Evolutionary conservation across 2,329 filamentous ascomycete genomes (phyloP).

Genomic region (Stachybotrys chartarum): DNA sequence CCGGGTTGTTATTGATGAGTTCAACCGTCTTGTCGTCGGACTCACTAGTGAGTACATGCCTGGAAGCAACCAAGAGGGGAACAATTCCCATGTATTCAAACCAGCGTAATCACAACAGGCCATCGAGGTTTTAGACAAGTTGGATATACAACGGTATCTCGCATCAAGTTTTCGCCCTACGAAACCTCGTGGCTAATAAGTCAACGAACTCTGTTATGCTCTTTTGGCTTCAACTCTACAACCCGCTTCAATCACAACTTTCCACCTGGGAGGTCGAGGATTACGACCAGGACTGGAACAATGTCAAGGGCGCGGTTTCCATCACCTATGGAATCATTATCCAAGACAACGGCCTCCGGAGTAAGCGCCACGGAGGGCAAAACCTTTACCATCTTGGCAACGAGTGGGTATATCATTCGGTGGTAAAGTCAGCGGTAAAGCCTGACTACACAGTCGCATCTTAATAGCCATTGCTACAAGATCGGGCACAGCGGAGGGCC

Average conservation of each 20-base stretch:
- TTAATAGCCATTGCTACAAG: too few species aligned
- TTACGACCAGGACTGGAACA: slow-evolving; percentile 13
- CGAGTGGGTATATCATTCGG: too few species aligned
- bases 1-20: slow-evolving; percentile 21
- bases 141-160: slow-evolving; percentile 29
- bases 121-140: slow-evolving; percentile 23
- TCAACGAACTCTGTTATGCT: slow-evolving; percentile 22
- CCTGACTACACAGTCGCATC: too few species aligned
- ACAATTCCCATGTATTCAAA: slow-evolving; percentile 22
- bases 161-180: slow-evolving; percentile 29
- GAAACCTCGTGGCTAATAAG: slow-evolving; percentile 28
- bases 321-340: slow-evolving; percentile 29
- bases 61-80: slow-evolving; percentile 21
- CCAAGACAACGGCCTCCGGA: slow-evolving; percentile 13
- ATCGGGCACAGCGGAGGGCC: too few species aligned
- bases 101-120: slow-evolving; percentile 28
- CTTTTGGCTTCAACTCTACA: slow-evolving; percentile 28
- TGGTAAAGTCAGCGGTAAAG: too few species aligned
- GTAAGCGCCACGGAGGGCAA: slow-evolving; percentile 15
- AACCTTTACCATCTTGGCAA: slow-evolving; percentile 1
- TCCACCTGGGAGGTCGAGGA: neutral
- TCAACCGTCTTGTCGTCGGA: slow-evolving; percentile 23
- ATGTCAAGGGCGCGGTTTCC: slow-evolving; percentile 25
- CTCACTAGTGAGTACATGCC: slow-evolving; percentile 26
- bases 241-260: slow-evolving; percentile 8